Conservation (phyloP, 1,139 yeast species). For the Pneumocystis canis region DNA sequence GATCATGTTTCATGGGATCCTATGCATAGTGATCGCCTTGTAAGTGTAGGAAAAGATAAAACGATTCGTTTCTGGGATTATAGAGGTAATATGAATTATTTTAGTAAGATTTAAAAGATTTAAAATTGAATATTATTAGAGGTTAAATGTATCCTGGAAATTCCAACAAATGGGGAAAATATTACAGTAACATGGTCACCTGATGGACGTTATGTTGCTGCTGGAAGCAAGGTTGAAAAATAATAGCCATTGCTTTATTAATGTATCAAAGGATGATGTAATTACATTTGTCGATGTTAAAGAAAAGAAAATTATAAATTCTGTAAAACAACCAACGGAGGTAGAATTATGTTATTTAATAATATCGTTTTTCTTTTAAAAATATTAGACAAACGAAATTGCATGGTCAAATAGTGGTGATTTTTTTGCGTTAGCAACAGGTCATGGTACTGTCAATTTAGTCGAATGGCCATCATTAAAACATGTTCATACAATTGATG, state of each 20-base stretch:
- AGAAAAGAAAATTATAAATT: constrained; percentile 4
- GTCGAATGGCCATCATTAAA: constrained; percentile 7
- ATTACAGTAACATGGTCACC: constrained; percentile 86
- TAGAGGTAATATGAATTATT: constrained; percentile 1
- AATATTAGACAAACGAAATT: constrained; percentile 8
- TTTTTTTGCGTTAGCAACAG: constrained; percentile 10
- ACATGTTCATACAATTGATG: constrained; percentile 10
- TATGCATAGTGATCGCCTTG: constrained; percentile 14
- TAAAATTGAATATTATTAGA: not conserved
- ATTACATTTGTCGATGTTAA: constrained; percentile 9
- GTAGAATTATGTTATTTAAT: not conserved
- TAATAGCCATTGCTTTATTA: constrained; percentile 5
- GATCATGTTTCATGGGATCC: constrained; percentile 17
- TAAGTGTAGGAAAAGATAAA: constrained; percentile 14
- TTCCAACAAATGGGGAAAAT: constrained; percentile 5
- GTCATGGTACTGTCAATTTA: constrained; percentile 11
- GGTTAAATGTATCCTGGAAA: constrained; percentile 2
- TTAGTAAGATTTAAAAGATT: not conserved
- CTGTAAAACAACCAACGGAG: constrained; percentile 5
- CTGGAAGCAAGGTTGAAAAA: constrained; percentile 74
- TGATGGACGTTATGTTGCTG: constrained; percentile 78
- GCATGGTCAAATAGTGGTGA: constrained; percentile 12
- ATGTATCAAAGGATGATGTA: constrained; percentile 10
- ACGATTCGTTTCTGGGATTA: constrained; percentile 16
- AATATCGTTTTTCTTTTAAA: not conserved